Conservation (phyloP, 208 protist genomes). For the Leishmania arabica region DNA sequence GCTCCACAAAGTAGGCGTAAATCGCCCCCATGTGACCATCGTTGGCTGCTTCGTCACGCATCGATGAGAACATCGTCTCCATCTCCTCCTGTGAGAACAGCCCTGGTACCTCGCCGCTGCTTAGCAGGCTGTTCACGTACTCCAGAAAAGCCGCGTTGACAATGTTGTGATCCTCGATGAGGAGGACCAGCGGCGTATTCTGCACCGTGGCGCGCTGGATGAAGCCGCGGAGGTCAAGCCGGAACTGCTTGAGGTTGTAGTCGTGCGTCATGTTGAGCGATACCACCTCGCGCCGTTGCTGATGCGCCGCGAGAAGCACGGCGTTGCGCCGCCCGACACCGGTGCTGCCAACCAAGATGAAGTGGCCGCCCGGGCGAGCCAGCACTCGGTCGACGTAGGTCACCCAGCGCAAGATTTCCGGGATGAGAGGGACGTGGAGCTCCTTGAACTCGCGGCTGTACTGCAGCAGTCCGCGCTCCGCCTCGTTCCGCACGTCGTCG, state of each 20-base stretch:
- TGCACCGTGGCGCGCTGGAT: slow-evolving; percentile 81
- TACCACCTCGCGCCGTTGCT: slow-evolving; percentile 86
- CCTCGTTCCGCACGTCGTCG: slow-evolving; percentile 68
- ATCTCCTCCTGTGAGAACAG: slow-evolving; percentile 97
- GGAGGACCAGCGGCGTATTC: slow-evolving; percentile 93
- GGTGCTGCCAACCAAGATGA: slow-evolving; percentile 93
- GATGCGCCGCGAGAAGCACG: slow-evolving; percentile 81
- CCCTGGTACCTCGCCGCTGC: slow-evolving; percentile 93
- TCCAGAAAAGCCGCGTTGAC: slow-evolving; percentile 97
- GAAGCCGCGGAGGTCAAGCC: slow-evolving; percentile 76
- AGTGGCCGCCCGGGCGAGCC: slow-evolving; percentile 77
- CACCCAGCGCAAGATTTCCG: slow-evolving; percentile 90
- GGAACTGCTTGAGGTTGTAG: slow-evolving; percentile 92
- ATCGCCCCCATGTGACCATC: slow-evolving; percentile 87
- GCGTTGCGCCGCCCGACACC: slow-evolving; percentile 90
- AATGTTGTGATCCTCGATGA: slow-evolving; percentile 98
- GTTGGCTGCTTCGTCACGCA: slow-evolving; percentile 88
- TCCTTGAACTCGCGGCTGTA: slow-evolving; percentile 96
- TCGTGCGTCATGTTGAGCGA: slow-evolving; percentile 90
- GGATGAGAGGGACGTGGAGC: slow-evolving; percentile 92
- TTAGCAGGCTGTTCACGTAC: slow-evolving; percentile 95
- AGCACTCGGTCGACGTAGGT: slow-evolving; percentile 93
- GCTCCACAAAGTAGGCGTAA: slow-evolving; percentile 82
- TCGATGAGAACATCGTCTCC: slow-evolving; percentile 91
- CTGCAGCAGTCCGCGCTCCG: slow-evolving; percentile 86